A percentile compares a stretch with the other conserved stretches of the same genome.
These are phyloP conservation scores for Stipa capillata DNA, from an alignment of 176 grass and related monocot species.

Conservation along the genomic window DNA sequence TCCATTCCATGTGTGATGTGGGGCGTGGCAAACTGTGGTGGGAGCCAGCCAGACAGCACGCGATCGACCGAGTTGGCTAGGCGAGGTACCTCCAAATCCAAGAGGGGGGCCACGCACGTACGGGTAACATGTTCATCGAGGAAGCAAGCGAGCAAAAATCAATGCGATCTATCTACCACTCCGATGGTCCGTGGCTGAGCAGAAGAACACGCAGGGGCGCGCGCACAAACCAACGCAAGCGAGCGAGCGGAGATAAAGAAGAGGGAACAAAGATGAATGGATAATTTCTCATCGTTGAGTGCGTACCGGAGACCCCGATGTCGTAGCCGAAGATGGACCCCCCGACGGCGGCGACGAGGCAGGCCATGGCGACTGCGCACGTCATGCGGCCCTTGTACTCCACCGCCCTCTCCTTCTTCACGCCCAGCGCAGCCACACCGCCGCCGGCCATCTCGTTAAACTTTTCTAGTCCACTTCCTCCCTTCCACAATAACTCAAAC, in stretches of 20 bases:
- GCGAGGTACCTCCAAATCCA: not conserved
- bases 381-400: constrained; percentile 83
- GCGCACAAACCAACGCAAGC: too few relatives aligned
- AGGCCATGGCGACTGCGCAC: constrained; percentile 64
- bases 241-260: not conserved
- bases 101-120: not conserved
- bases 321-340: constrained; percentile 95
- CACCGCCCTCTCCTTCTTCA: constrained; percentile 70
- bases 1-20: not conserved
- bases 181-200: not conserved
- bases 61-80: not conserved
- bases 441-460: constrained; percentile 70
- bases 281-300: too few relatives aligned
- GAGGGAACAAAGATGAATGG: too few relatives aligned
- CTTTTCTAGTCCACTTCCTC: not conserved
- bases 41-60: not conserved
- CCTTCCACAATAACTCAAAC: not conserved
- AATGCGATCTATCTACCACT: too few relatives aligned
- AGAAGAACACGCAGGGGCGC: too few relatives aligned
- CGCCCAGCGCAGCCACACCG: constrained; percentile 51
- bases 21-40: not conserved
- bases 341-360: constrained; percentile 77
- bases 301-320: constrained; percentile 88
- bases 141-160: too few relatives aligned
- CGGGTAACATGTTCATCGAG: too few relatives aligned